A percentile compares a stretch with the other conserved stretches of the same genome.
Conservation (phyloP, 257 asterid species). For the Nicotiana tabacum region DNA sequence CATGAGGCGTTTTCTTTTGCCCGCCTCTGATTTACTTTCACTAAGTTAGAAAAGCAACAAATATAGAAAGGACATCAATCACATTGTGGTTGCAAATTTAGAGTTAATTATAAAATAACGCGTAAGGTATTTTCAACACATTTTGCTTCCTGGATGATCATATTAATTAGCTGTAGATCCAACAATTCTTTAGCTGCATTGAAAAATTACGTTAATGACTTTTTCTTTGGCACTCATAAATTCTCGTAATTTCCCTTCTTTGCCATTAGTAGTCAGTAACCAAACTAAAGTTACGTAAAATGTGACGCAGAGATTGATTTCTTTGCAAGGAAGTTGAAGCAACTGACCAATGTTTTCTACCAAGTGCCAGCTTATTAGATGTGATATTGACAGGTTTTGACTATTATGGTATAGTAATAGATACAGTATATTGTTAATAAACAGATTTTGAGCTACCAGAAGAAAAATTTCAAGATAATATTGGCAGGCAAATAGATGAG, state of each 20-base stretch:
- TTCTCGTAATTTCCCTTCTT: neutral
- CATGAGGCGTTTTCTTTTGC: neutral
- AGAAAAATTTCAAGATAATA: neutral
- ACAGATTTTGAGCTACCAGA: neutral
- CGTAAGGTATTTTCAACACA: neutral
- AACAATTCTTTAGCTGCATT: neutral
- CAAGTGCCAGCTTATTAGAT: neutral
- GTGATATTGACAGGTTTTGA: neutral
- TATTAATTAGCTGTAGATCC: neutral
- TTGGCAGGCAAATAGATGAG: slow-evolving; percentile 15
- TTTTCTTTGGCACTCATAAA: too few relatives aligned
- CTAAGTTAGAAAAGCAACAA: neutral
- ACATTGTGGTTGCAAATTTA: neutral
- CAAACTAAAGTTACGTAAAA: neutral
- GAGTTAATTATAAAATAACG: neutral
- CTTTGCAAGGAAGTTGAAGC: neutral
- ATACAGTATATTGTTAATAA: too few relatives aligned
- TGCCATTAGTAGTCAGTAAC: neutral
- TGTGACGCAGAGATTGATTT: neutral
- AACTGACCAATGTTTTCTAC: neutral
- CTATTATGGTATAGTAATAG: neutral
- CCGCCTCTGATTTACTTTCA: neutral
- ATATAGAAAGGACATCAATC: neutral
- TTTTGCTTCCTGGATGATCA: neutral
- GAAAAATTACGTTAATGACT: too few relatives aligned